These are phyloP conservation scores for Eleusine coracana DNA, from an alignment of 176 grass and related monocot genomes.

Conservation along the genomic window DNA sequence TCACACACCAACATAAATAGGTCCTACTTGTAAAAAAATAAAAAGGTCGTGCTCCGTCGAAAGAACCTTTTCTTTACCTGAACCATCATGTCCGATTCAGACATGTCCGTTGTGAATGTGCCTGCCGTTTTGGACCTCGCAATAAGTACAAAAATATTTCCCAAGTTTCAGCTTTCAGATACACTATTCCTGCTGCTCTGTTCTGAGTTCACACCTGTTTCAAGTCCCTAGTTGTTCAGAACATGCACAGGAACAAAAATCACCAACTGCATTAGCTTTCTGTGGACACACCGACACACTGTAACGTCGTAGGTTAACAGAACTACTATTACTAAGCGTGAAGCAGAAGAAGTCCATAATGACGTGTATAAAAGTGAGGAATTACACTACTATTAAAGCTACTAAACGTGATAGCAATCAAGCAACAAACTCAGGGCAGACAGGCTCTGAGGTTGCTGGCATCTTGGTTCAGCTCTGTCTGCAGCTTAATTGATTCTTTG, in stretches of 20 bases:
- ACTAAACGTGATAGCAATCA: constrained; percentile 15
- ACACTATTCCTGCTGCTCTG: background rate
- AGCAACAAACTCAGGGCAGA: constrained; percentile 5
- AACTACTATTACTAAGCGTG: background rate
- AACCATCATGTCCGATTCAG: background rate
- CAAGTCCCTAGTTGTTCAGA: constrained; percentile 6
- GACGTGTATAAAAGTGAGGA: background rate
- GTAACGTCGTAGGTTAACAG: background rate
- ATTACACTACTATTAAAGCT: background rate
- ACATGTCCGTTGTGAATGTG: background rate
- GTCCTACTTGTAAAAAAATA: too few relatives aligned
- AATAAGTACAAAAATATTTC: background rate
- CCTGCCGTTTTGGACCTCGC: constrained; percentile 3
- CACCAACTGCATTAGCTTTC: background rate
- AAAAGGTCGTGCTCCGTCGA: background rate
- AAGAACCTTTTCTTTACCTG: background rate
- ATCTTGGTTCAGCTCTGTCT: constrained; percentile 9
- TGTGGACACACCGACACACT: background rate
- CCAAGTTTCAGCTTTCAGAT: background rate
- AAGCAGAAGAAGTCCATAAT: constrained; percentile 15
- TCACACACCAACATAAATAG: background rate
- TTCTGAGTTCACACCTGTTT: background rate
- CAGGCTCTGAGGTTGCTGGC: constrained; percentile 6
- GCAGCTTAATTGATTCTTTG: constrained; percentile 19
- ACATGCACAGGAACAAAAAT: background rate